A percentile compares a stretch with the other conserved stretches of the same genome.
Evolutionary conservation across 2,329 filamentous ascomycete species (phyloP).

Genomic region (Fragosphaeria purpurea): DNA sequence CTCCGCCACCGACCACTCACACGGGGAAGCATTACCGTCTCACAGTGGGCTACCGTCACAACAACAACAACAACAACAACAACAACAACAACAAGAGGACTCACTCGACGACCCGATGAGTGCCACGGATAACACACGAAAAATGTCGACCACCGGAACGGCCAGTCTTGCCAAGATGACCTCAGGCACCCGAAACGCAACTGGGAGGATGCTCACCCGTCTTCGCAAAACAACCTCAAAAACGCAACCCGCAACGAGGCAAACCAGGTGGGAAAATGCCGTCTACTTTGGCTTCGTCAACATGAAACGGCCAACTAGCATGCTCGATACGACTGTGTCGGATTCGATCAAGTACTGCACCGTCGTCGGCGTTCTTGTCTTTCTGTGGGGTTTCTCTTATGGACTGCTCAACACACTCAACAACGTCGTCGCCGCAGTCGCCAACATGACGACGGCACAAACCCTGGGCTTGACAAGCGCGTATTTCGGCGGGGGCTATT

Average conservation of each 20-base stretch:
- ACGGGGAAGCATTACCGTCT: no score
- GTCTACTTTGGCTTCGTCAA: slow-evolving; percentile 71
- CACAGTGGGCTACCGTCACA: no score
- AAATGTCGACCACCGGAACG: no score
- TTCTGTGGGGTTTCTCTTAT: slow-evolving; percentile 81
- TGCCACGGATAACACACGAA: no score
- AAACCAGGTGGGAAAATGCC: slow-evolving; percentile 13
- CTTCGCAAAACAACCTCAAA: no score
- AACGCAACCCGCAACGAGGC: neutral
- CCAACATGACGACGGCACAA: slow-evolving; percentile 50
- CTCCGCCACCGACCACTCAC: no score
- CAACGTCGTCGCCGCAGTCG: slow-evolving; percentile 53
- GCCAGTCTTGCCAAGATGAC: no score
- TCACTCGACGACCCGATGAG: no score
- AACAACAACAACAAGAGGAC: no score
- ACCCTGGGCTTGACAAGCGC: slow-evolving; percentile 58
- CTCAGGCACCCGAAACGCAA: no score
- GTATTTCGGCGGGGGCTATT: slow-evolving; percentile 62
- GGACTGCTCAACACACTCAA: slow-evolving; percentile 79
- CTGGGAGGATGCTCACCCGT: no score
- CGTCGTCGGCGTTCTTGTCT: slow-evolving; percentile 71
- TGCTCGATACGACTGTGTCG: slow-evolving; percentile 51
- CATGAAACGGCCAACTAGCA: slow-evolving; percentile 57
- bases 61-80: no score
- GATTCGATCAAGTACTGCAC: slow-evolving; percentile 64